These are phyloP conservation scores for Cornus controversa DNA, from an alignment of 148 eudicot genomes.

Conservation along the genomic window DNA sequence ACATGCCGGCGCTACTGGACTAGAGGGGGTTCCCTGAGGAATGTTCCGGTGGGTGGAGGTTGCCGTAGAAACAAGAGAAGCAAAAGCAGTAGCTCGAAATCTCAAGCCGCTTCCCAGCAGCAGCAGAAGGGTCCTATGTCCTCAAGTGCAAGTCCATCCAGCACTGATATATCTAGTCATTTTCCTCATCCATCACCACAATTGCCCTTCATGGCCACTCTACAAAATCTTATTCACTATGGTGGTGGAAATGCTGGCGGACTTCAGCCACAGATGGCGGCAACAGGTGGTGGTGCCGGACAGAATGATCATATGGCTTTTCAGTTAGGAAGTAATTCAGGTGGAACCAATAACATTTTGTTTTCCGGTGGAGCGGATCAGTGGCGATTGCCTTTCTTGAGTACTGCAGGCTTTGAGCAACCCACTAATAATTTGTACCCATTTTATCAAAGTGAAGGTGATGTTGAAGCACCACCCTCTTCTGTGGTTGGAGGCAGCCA, in stretches of 20 bases:
- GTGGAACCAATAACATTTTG: slow-evolving; percentile 10
- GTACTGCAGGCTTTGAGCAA: slow-evolving; percentile 24
- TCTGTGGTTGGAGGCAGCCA: not conserved
- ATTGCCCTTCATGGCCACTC: slow-evolving; percentile 46
- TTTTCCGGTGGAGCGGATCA: slow-evolving; percentile 11
- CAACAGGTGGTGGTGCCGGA: not conserved
- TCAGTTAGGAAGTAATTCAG: slow-evolving; percentile 14
- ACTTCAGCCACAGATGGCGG: slow-evolving; percentile 24
- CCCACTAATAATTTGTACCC: slow-evolving; percentile 25
- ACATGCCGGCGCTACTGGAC: slow-evolving; percentile 76
- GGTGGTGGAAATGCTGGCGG: slow-evolving; percentile 29
- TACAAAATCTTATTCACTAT: slow-evolving; percentile 48
- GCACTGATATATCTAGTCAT: slow-evolving; percentile 22
- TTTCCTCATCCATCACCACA: slow-evolving; percentile 25
- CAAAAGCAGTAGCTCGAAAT: slow-evolving; percentile 22
- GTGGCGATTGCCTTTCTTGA: slow-evolving; percentile 34
- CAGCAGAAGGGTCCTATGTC: slow-evolving; percentile 15
- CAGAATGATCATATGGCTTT: slow-evolving; percentile 13
- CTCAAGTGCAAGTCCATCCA: slow-evolving; percentile 27
- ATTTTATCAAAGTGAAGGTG: slow-evolving; percentile 15
- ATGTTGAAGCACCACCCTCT: slow-evolving; percentile 3
- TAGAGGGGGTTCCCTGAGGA: slow-evolving; percentile 59
- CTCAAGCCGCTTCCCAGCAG: slow-evolving; percentile 17
- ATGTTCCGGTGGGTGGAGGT: slow-evolving; percentile 74
- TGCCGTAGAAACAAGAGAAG: slow-evolving; percentile 62